These are phyloP conservation scores for Vitellaria paradoxa DNA, from an alignment of 179 eudicot species.

Conservation along the genomic window DNA sequence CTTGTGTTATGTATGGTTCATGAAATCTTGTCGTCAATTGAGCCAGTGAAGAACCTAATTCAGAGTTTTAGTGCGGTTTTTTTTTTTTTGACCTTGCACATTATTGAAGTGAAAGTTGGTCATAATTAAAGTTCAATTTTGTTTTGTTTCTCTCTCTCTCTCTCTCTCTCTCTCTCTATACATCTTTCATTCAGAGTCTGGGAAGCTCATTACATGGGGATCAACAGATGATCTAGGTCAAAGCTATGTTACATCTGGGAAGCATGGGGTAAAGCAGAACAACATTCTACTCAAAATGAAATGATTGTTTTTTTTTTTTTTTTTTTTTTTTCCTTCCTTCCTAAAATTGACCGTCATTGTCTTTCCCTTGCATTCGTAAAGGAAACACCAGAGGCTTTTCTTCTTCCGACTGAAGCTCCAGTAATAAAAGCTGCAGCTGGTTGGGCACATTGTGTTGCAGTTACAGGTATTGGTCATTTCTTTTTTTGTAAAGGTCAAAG, in stretches of 20 bases:
- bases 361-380: slow-evolving; percentile 30
- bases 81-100: not conserved
- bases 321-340: not conserved
- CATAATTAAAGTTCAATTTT: not conserved
- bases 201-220: slow-evolving; percentile 97
- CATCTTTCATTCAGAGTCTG: slow-evolving; percentile 45
- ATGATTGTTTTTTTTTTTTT: not conserved
- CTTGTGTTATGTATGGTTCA: not conserved
- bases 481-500: not conserved
- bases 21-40: not conserved
- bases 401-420: slow-evolving; percentile 72
- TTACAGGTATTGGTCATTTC: slow-evolving; percentile 59
- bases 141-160: not conserved
- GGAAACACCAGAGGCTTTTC: slow-evolving; percentile 98
- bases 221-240: slow-evolving; percentile 98
- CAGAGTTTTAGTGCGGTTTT: not conserved
- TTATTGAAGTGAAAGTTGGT: not conserved
- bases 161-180: too few species aligned
- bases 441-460: slow-evolving; percentile 97
- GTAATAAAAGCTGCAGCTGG: slow-evolving; percentile 93
- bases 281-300: too few species aligned
- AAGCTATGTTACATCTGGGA: slow-evolving; percentile 93
- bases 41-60: not conserved
- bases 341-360: slow-evolving; percentile 22
- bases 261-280: slow-evolving; percentile 76